Percentiles rank a stretch among this genome's conserved stretches.
Conservation (phyloP, 805 yeast genomes). For the Candida palmyrensis region DNA sequence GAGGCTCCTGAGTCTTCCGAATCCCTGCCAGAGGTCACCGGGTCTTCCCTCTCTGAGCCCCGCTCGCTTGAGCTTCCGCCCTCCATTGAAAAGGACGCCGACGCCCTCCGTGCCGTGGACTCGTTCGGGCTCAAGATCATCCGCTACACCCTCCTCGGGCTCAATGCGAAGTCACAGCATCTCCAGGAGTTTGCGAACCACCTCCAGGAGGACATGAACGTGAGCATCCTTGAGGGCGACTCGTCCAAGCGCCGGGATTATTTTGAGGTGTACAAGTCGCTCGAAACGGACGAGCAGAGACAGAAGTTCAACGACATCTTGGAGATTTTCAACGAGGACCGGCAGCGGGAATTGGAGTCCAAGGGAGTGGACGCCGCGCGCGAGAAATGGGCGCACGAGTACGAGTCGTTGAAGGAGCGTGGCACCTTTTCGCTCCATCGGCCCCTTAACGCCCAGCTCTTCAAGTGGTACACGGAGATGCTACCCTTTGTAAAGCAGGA, state of each 20-base stretch:
- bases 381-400: conserved; percentile 83
- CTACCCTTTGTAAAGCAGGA: conserved; percentile 69
- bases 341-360: conserved; percentile 74
- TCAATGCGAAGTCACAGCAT: conserved; percentile 20
- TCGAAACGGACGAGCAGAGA: conserved; percentile 41
- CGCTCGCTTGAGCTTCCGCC: conserved; percentile 12
- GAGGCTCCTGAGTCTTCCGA: conserved; percentile 15
- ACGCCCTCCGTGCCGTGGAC: conserved; percentile 58
- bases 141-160: conserved; percentile 60
- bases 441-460: conserved; percentile 66
- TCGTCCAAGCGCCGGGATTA: conserved; percentile 45
- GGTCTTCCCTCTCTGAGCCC: not conserved
- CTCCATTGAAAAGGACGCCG: conserved; percentile 51
- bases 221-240: conserved; percentile 10
- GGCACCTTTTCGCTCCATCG: conserved; percentile 54
- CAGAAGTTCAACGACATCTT: conserved; percentile 57
- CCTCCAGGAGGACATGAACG: conserved; percentile 21
- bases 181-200: conserved; percentile 22
- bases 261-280: conserved; percentile 55
- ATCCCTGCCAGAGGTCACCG: not conserved
- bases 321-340: conserved; percentile 63
- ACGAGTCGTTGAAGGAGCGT: conserved; percentile 57
- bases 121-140: conserved; percentile 76
- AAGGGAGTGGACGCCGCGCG: conserved; percentile 81
- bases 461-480: conserved; percentile 79